These are phyloP conservation scores for Capsella bursapastoris DNA, from an alignment of 345 rosid species.

Conservation along the genomic window DNA sequence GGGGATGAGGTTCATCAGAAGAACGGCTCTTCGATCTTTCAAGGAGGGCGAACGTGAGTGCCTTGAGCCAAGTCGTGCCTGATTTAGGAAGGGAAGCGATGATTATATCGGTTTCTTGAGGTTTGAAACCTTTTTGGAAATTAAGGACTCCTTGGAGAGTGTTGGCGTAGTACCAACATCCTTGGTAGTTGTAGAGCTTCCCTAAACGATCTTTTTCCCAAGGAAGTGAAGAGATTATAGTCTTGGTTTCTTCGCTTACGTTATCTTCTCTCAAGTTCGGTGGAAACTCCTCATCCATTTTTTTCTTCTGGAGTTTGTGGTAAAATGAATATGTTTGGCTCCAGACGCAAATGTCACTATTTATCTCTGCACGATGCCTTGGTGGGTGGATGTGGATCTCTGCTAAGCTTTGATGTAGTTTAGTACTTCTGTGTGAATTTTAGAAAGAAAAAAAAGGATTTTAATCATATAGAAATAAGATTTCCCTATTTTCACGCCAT, in stretches of 20 bases:
- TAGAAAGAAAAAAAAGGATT: too few species aligned
- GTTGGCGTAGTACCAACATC: conserved; percentile 30
- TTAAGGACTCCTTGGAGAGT: conserved; percentile 45
- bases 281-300: conserved; percentile 9
- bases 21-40: conserved; percentile 32
- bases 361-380: too few species aligned
- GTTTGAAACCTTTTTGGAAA: conserved; percentile 51
- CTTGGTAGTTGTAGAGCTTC: conserved; percentile 49
- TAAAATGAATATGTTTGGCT: neutral
- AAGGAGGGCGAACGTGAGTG: conserved; percentile 48
- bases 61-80: conserved; percentile 64
- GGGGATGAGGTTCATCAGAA: conserved; percentile 48
- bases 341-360: too few species aligned
- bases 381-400: too few species aligned
- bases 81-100: conserved; percentile 55
- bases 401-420: too few species aligned
- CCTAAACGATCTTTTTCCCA: conserved; percentile 38
- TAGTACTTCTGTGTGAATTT: too few species aligned
- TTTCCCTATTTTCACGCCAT: too few species aligned
- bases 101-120: conserved; percentile 47
- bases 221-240: conserved; percentile 48
- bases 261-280: conserved; percentile 41
- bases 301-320: neutral
- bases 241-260: conserved; percentile 39
- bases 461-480: too few species aligned